Evolutionary conservation across 345 rosid species (phyloP).

Genomic region (Populus davidiana): DNA sequence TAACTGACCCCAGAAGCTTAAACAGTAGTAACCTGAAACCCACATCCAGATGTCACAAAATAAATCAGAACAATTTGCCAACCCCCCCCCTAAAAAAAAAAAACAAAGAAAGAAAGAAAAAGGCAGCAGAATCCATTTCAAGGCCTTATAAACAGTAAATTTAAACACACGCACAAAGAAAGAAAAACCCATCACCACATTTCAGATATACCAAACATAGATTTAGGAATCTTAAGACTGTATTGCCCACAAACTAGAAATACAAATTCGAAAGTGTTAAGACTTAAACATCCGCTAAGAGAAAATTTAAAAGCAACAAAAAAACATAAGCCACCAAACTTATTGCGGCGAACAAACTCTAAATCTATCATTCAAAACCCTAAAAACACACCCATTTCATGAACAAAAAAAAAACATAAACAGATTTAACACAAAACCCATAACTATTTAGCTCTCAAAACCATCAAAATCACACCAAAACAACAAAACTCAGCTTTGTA

Average conservation of each 20-base stretch:
- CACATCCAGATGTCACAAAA: background rate
- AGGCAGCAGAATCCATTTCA: background rate
- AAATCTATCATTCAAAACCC: background rate
- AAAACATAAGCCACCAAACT: background rate
- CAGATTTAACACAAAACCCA: background rate
- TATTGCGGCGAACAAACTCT: background rate
- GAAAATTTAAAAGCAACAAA: background rate
- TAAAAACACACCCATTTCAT: background rate
- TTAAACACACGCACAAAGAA: background rate
- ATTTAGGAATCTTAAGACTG: background rate
- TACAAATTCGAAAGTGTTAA: background rate
- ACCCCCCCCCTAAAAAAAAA: too few species aligned
- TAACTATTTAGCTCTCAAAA: background rate
- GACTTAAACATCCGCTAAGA: background rate
- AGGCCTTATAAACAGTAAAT: background rate
- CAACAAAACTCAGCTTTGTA: background rate
- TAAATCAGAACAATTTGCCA: background rate
- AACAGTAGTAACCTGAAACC: constrained; percentile 12
- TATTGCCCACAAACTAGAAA: background rate
- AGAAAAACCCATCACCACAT: background rate
- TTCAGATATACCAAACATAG: background rate
- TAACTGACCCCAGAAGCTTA: background rate
- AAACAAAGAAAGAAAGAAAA: background rate
- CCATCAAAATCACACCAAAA: background rate
- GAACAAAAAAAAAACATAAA: background rate